These are phyloP conservation scores for Leishmania turanica DNA, from an alignment of 208 protist genomes.

Conservation along the genomic window DNA sequence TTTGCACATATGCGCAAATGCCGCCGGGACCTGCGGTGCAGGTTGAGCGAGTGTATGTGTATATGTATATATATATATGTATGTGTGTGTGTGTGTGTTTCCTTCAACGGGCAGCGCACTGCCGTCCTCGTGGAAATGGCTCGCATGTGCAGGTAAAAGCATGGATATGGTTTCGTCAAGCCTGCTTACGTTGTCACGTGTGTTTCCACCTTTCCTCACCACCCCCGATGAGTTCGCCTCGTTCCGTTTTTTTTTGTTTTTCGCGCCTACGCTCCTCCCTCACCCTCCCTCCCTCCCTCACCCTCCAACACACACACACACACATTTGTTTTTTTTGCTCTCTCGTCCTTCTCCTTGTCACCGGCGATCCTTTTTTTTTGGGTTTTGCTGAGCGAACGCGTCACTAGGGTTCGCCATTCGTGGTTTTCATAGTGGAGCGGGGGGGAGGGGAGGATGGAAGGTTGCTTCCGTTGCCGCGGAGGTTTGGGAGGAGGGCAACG, in stretches of 20 bases:
- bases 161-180: not conserved
- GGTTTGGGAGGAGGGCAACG: not conserved
- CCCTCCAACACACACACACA: too few species aligned
- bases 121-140: not conserved
- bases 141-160: not conserved
- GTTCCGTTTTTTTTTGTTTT: not conserved
- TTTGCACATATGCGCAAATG: slow-evolving; percentile 5
- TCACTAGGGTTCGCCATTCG: not conserved
- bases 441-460: not conserved
- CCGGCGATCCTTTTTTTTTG: not conserved
- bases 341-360: too few species aligned
- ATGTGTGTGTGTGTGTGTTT: not conserved
- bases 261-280: not conserved
- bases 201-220: not conserved
- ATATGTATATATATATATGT: not conserved
- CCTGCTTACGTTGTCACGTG: not conserved
- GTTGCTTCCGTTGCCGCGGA: too few species aligned
- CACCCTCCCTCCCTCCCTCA: not conserved
- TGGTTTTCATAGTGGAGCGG: not conserved
- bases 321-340: not conserved
- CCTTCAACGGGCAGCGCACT: not conserved
- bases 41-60: too few species aligned
- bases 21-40: not conserved
- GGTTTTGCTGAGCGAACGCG: not conserved
- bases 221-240: not conserved